Conservation (phyloP, 352 stramenopile genomes). For the Aphanomyces stellatus region DNA sequence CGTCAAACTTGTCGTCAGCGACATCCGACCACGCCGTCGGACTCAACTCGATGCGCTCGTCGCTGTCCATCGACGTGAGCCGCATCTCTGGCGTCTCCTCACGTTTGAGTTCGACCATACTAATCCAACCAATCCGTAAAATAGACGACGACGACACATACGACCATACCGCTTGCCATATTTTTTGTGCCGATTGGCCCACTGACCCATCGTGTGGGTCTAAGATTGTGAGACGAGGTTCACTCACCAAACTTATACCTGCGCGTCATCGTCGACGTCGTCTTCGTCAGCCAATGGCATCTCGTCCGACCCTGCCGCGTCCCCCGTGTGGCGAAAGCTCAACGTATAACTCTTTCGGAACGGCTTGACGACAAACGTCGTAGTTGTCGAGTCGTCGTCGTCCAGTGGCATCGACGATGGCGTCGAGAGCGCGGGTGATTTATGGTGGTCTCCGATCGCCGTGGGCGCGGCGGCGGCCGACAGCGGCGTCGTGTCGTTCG, state of each 20-base stretch:
- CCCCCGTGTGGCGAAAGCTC: conserved; percentile 36
- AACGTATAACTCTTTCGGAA: conserved; percentile 34
- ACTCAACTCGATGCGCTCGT: no score
- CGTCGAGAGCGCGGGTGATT: no score
- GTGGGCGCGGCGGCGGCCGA: no score
- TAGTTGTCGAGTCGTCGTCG: not conserved
- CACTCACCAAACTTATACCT: not conserved
- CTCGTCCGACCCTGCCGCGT: conserved; percentile 24
- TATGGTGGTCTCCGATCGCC: no score
- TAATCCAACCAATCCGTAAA: not conserved
- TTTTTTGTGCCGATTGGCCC: conserved; percentile 34
- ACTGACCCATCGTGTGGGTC: conserved; percentile 62
- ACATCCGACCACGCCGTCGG: not conserved
- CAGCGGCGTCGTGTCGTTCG: no score
- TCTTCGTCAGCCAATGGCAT: conserved; percentile 21
- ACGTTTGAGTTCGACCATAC: not conserved
- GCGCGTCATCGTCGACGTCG: conserved; percentile 21
- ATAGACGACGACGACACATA: not conserved
- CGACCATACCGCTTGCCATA: not conserved
- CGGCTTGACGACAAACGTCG: conserved; percentile 17
- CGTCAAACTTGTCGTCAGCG: not conserved
- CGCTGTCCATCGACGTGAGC: not conserved
- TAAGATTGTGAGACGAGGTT: not conserved
- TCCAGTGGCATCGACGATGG: conserved; percentile 5
- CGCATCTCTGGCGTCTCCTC: not conserved